Conservation (phyloP, 1,139 yeast genomes). For the Yamadazyma blattariae region DNA sequence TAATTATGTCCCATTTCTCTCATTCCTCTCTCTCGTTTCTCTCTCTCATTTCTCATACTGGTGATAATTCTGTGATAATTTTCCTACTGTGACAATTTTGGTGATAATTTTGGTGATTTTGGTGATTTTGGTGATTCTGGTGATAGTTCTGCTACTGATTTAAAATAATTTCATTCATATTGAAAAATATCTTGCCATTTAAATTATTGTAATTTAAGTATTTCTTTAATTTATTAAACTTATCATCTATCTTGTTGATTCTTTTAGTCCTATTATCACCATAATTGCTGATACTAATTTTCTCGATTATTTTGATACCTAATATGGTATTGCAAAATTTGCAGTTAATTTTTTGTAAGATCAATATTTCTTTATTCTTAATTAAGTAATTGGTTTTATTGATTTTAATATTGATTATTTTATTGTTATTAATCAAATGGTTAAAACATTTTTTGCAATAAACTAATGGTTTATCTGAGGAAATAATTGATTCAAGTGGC, state of each 20-base stretch:
- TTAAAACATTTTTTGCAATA: constrained; percentile 15
- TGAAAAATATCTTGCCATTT: constrained; percentile 6
- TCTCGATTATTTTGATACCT: constrained; percentile 14
- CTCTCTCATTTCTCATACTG: no score
- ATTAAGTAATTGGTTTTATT: constrained; percentile 6
- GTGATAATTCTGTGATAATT: no score
- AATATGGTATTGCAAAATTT: constrained; percentile 14
- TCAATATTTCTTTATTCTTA: no score
- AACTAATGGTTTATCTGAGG: constrained; percentile 6
- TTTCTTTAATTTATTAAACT: neutral
- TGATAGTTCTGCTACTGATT: no score
- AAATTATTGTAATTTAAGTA: neutral
- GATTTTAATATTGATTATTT: constrained; percentile 8
- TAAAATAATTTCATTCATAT: constrained; percentile 3
- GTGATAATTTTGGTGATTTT: no score
- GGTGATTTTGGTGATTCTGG: no score
- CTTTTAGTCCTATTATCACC: no score
- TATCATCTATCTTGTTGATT: neutral
- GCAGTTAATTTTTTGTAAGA: constrained; percentile 14
- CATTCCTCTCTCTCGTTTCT: no score
- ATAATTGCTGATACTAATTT: no score
- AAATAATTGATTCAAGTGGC: constrained; percentile 1
- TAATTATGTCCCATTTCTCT: no score
- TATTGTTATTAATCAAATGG: constrained; percentile 7
- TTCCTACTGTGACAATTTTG: no score